A percentile compares a stretch with the other conserved stretches of the same genome.
Evolutionary conservation across 2,329 filamentous ascomycete genomes (phyloP).

Genomic region (Coniella vitis): DNA sequence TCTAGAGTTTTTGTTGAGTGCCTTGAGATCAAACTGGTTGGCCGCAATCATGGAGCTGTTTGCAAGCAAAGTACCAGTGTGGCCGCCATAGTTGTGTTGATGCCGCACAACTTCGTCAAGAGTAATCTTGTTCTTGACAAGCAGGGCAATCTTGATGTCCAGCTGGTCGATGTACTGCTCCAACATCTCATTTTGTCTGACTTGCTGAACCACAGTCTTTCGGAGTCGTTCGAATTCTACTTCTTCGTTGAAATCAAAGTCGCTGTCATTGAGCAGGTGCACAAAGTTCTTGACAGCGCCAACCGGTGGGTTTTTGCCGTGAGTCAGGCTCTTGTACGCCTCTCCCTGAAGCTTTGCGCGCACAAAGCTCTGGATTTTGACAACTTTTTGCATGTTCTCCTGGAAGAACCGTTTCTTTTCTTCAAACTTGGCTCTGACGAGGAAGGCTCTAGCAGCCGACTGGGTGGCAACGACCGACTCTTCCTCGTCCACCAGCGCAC

Average conservation of each 20-base stretch:
- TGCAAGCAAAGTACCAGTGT: conserved; percentile 75
- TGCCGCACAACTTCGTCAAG: conserved; percentile 96
- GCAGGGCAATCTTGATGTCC: conserved; percentile 95
- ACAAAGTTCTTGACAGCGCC: conserved; percentile 98
- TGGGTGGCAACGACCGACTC: conserved; percentile 70
- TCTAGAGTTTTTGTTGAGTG: conserved; percentile 91
- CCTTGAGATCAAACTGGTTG: conserved; percentile 94
- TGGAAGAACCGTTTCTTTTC: conserved; percentile 86
- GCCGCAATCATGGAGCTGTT: conserved; percentile 84
- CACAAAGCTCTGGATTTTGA: conserved; percentile 97
- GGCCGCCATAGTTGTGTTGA: conserved; percentile 90
- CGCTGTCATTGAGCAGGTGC: conserved; percentile 93
- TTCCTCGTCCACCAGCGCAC: conserved; percentile 76
- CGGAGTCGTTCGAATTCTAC: conserved; percentile 92
- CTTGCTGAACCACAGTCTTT: conserved; percentile 94
- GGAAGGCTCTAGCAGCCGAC: conserved; percentile 61
- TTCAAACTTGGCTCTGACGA: conserved; percentile 68
- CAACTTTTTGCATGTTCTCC: conserved; percentile 97
- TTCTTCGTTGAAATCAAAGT: conserved; percentile 98
- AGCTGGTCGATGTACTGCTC: conserved; percentile 98
- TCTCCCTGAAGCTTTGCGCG: conserved; percentile 93
- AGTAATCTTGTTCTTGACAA: conserved; percentile 99
- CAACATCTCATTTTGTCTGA: conserved; percentile 91
- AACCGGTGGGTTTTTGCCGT: conserved; percentile 92
- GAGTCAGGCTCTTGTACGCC: conserved; percentile 94